Base-by-base conservation (phyloP, 2,329 filamentous ascomycete species). In the Cercospora citrullina region DNA sequence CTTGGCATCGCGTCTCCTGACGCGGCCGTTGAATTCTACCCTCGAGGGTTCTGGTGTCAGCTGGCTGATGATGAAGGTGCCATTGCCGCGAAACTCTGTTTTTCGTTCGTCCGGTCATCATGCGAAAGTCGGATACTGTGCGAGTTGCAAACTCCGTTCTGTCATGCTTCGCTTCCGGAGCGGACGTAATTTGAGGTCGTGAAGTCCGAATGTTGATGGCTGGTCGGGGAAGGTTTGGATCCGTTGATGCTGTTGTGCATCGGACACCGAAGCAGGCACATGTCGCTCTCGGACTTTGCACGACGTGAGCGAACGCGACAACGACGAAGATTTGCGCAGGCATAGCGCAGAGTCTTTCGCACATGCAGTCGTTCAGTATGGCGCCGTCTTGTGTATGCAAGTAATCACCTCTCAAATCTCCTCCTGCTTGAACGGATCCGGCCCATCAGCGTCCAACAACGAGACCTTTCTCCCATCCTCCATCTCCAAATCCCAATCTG, bases 401-500 rank as follows among this genome's bases (percentile, higher is more conserved):
- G 21, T 12, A 28, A 21, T 23, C 21, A 14, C 4, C 7, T 3
- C 16, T 59, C 55, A 57, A 30, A 36, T 18, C 21, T 42, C 48
- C 61, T 57, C 45, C 65, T 75, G 72, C 55, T 68, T 67, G 77
- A 95, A 93, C 51, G 92, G 91, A 83, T 95, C 82, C 60, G 78
- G 75, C 85, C 68, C 77, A 53, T 81, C 83, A 4, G 86, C 87
- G 73, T 91, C 88, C 70, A 97, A 84, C 78, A 99, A 80, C 77
- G 96, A 90, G 72, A 97, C 86, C 72, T 90, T 87, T 62, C 83
- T 83, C 51, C 87, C 87, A 75, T 88, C 87, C 69, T 86, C 84
- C 70, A 87, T 88, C 78, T 90, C 88, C 74, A 99, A 82, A 77
- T 90, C 95, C 94, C 94, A 99, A 83, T 94, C 91, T 66, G 90